Base-by-base conservation (phyloP, 1,139 yeast genomes). In the Martiniozyma asiatica region DNA sequence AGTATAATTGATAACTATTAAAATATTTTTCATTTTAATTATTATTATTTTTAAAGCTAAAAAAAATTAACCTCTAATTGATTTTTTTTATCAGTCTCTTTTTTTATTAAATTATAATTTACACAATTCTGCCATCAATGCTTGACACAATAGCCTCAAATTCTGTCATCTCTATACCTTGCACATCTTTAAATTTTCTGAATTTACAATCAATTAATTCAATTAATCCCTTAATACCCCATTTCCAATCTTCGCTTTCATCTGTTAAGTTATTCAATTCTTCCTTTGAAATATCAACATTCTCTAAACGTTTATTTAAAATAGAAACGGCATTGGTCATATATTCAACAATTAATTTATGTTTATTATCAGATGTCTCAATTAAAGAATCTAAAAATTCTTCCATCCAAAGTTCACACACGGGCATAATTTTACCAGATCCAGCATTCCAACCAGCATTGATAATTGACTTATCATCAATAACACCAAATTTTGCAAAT, bases 381-480 rank as follows among this genome's bases (percentile, higher is more conserved):
- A 48, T 31, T 21, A 49, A 24, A 15, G 49, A 35, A 22, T 44
- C 45, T 15, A 50, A 34, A 18, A 47, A 37, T 27, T 51, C 55
- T 24, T 41, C 41, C 3, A 46, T 48, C 34, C 46, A 50, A 8
- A 40, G 20, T 29, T 51, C 51, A 12, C 40, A 40, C 8, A 47
- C 25, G 18, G 48, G 33, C 8, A 35, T 32, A 10, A 33, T 6
- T 8, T 24, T 31, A 6, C 19, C 14, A 12, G 8, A 13, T 14
- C 13, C 46, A 35, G n/a, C n/a, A n/a, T n/a, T 24, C 58, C 53
- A 20, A 69, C 47, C 33, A 71, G 55, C 25, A 61, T 51, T 22
- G 51, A 52, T 4, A 70, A 57, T n/a, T n/a, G n/a, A 17, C 59
- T 48, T 28, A 74, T 47, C 29, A 8, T 21, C 27, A 2, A 31